Conservation (phyloP, 352 stramenopile species). For the Globisporangium paroecandrum region DNA sequence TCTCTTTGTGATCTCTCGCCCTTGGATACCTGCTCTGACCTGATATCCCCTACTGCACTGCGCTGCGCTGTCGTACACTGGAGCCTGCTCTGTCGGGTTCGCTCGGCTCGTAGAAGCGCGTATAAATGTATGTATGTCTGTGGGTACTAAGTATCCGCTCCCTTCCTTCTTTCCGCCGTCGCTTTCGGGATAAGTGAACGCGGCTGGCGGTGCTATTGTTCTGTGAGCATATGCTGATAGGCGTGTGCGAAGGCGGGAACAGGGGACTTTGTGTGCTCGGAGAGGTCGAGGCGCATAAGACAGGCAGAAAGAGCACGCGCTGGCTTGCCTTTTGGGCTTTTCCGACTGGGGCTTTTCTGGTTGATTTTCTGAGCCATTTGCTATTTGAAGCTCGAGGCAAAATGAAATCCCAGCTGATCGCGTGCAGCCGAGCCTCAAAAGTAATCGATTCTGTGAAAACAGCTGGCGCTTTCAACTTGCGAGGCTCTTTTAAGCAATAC, state of each 20-base stretch:
- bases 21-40: not conserved
- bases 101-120: not conserved
- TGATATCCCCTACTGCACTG: not conserved
- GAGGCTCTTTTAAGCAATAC: no score
- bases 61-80: not conserved
- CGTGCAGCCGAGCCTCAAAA: not conserved
- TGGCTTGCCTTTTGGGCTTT: not conserved
- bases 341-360: not conserved
- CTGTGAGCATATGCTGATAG: not conserved
- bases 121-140: not conserved
- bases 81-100: not conserved
- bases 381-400: not conserved
- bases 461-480: not conserved
- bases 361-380: not conserved
- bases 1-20: not conserved
- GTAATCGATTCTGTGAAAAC: not conserved
- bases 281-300: not conserved
- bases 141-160: not conserved
- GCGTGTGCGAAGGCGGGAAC: not conserved
- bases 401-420: not conserved
- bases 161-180: not conserved
- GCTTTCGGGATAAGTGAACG: not conserved
- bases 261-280: not conserved
- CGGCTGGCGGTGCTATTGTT: not conserved
- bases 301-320: not conserved